phyloP scores from a whole-genome alignment of 1,284 basidiomycete species.

The Cryptococcus amylolentus region DNA sequence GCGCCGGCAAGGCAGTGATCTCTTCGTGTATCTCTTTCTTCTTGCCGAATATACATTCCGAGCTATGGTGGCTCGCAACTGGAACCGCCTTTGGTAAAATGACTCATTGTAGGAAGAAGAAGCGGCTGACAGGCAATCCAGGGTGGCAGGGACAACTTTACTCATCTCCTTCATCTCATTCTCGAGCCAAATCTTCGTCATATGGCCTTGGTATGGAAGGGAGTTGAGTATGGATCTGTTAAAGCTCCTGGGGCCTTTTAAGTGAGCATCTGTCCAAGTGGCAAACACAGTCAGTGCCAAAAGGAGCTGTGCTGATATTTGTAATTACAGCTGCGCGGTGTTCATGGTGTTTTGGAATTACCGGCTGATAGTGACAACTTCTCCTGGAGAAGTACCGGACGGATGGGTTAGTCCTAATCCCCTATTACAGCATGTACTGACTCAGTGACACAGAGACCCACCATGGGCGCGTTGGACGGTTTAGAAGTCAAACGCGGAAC shows the following conservation, averaged over 20 bases:
- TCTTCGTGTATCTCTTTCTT: too few species aligned
- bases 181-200: slow-evolving; percentile 79
- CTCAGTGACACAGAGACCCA: slow-evolving; percentile 61
- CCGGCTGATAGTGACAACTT: slow-evolving; percentile 69
- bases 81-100: slow-evolving; percentile 5
- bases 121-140: slow-evolving; percentile 12
- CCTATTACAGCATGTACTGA: background rate
- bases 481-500: slow-evolving; percentile 84
- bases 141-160: slow-evolving; percentile 60
- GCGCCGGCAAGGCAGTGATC: too few species aligned
- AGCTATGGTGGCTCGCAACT: slow-evolving; percentile 5
- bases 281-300: background rate
- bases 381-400: slow-evolving; percentile 77
- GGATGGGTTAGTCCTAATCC: slow-evolving; percentile 64
- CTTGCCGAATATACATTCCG: too few species aligned
- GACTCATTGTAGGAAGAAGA: background rate
- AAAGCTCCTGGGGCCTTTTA: slow-evolving; percentile 76
- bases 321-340: slow-evolving; percentile 69
- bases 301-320: background rate
- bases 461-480: slow-evolving; percentile 63
- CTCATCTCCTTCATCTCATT: slow-evolving; percentile 87
- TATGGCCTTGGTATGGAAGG: slow-evolving; percentile 86
- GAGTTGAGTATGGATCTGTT: slow-evolving; percentile 68
- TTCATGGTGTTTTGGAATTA: slow-evolving; percentile 83
- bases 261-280: slow-evolving; percentile 56